A percentile compares a stretch with the other conserved stretches of the same genome.
Evolutionary conservation across 768 basidiomycete species (phyloP).

Genomic region (Neoboletus subvelutipes): DNA sequence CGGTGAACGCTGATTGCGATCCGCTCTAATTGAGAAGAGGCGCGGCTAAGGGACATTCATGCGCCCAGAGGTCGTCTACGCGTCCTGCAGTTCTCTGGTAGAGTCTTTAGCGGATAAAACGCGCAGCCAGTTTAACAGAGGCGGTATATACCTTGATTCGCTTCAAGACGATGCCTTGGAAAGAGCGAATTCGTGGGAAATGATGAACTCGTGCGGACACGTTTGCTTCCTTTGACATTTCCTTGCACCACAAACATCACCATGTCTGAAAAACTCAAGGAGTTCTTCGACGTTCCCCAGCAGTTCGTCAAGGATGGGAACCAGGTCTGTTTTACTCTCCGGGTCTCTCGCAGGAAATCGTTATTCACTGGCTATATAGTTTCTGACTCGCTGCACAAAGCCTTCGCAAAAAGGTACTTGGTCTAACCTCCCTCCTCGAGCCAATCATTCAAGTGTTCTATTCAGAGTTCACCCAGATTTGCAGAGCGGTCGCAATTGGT

Average conservation of each 20-base stretch:
- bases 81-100: constrained; percentile 12
- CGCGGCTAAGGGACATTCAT: constrained; percentile 62
- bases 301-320: constrained; percentile 92
- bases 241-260: constrained; percentile 25
- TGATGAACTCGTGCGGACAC: constrained; percentile 21
- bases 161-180: not conserved
- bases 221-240: constrained; percentile 23
- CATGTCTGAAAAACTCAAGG: constrained; percentile 91
- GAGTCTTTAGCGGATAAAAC: constrained; percentile 5
- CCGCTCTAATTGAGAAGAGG: constrained; percentile 33
- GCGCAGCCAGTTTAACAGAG: not conserved
- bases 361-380: constrained; percentile 48
- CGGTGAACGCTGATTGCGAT: constrained; percentile 28
- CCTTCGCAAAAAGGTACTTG: constrained; percentile 86
- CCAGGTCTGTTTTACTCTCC: constrained; percentile 55
- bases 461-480: constrained; percentile 92
- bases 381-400: constrained; percentile 96
- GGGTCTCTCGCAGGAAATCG: not conserved
- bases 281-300: constrained; percentile 89
- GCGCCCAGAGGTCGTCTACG: constrained; percentile 30
- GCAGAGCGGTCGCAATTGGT: constrained; percentile 93
- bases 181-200: constrained; percentile 29
- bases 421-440: not conserved
- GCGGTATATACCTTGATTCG: too few relatives aligned
- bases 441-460: constrained; percentile 1